A percentile compares a stretch with the other conserved stretches of the same genome.
Conservation (phyloP, 345 rosid species). For the Gossypium turneri region DNA sequence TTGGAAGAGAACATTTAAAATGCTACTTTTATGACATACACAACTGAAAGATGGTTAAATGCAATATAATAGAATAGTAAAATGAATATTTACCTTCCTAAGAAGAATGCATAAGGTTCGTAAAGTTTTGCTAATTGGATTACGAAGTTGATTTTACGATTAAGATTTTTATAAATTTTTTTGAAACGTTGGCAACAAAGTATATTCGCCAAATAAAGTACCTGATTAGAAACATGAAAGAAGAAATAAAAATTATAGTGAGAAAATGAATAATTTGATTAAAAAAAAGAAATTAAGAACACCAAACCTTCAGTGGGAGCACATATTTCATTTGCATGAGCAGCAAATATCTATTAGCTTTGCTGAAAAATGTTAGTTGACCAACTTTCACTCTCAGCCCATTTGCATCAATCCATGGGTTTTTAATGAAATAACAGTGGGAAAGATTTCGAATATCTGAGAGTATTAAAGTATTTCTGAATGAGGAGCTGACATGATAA, state of each 20-base stretch:
- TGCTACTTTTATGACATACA: background rate
- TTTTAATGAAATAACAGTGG: background rate
- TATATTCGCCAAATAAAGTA: background rate
- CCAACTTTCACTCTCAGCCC: background rate
- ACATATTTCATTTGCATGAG: background rate
- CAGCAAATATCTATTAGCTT: background rate
- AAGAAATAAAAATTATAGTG: no score
- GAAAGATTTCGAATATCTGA: background rate
- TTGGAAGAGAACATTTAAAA: background rate
- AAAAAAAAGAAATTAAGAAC: background rate
- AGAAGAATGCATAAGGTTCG: background rate
- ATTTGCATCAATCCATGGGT: slow-evolving; percentile 12
- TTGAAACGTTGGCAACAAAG: background rate
- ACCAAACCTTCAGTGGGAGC: background rate
- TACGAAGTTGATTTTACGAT: background rate
- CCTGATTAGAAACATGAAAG: background rate
- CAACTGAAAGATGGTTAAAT: background rate
- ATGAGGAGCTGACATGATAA: background rate
- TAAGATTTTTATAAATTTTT: background rate
- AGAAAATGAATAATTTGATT: background rate
- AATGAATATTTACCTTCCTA: background rate
- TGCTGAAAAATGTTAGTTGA: background rate
- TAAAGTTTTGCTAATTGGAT: background rate
- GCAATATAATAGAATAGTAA: background rate
- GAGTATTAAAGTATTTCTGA: background rate